Evolutionary conservation across 1,284 basidiomycete species (phyloP).

Genomic region (Ceratobasidium sp.): DNA sequence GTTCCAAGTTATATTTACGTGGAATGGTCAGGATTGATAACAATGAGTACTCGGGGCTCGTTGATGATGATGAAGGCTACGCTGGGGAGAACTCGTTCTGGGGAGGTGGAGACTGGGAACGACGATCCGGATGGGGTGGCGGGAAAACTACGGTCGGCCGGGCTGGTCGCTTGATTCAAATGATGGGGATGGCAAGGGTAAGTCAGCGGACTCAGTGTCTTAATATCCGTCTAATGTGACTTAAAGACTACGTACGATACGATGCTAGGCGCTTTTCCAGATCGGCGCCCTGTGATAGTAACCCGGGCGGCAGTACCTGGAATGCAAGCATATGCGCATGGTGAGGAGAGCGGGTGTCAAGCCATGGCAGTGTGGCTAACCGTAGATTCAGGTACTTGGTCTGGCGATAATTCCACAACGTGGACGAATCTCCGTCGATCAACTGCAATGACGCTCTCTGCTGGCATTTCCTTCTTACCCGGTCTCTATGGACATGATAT

Average conservation of each 20-base stretch:
- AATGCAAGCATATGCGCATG: constrained; percentile 36
- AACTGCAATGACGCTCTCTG: constrained; percentile 34
- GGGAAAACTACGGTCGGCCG: constrained; percentile 29
- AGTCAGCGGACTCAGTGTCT: background rate
- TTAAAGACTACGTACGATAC: constrained; percentile 35
- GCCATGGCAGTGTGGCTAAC: background rate
- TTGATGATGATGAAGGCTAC: constrained; percentile 28
- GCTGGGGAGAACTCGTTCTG: constrained; percentile 29
- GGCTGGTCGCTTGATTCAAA: constrained; percentile 29
- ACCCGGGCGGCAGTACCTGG: constrained; percentile 26
- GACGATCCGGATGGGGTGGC: constrained; percentile 21
- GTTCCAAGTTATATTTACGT: background rate
- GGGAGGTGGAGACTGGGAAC: constrained; percentile 24
- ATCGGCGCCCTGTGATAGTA: constrained; percentile 31
- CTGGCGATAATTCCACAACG: constrained; percentile 34
- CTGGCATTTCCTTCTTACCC: constrained; percentile 33
- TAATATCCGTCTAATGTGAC: background rate
- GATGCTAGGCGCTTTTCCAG: constrained; percentile 22
- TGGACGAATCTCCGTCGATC: constrained; percentile 32
- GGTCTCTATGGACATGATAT: constrained; percentile 36
- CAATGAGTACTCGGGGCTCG: constrained; percentile 34
- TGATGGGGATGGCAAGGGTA: constrained; percentile 38
- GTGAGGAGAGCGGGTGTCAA: background rate
- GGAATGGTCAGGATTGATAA: constrained; percentile 29
- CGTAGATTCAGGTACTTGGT: constrained; percentile 16